Evolutionary conservation across 140 eudicot species (phyloP), one percentile per base, ranked within the genome.

Genomic region (Ambrosia hybrid): DNA sequence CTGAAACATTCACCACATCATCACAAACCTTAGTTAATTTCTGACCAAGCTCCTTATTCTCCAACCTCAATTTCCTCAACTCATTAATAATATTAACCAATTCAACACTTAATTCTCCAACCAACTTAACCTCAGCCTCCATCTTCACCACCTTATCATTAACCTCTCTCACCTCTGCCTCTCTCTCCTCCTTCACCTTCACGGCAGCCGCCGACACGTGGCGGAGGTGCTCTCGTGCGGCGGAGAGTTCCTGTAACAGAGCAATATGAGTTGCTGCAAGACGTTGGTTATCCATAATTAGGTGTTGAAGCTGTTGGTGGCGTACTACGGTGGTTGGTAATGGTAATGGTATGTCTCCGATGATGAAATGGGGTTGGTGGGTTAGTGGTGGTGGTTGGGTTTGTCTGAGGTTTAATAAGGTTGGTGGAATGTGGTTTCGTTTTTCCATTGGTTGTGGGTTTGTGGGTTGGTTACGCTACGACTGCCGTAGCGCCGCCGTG

Each of bases 211-310:
- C 64, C 60, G 85, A 81, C 56, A 87, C 85, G 72, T 70, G 89
- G 46, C 80, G 96, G 65, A 92, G 80, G 36, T 89, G 86, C 36
- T 79, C 81, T n/a, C 70, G 77, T 9, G 90, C 79, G 67, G 75
- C 71, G 64, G 85, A 48, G 36, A 89, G 83, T 14, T 85, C 89
- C 72, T 82, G 91, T 58, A 83, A 76, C 56, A 89, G 89, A 5
- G 86, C 75, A 41, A 78, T 89, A 65, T 83, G 82, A 0, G 48
- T 26, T 46, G 81, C 83, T 11, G 78, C 79, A 2, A 92, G 81
- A 4, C 83, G 85, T 30, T 85, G 95, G 21, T 89, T 87, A 69
- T 87, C 96, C 3, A 14, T 46, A 17, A 85, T 83, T 52, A 89
- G 87, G 34, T 76, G 4, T 64, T 83, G 83, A 49, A 80, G 80